phyloP scores from a whole-genome alignment of 2,329 filamentous ascomycete genomes.

The Exophiala alcalophila region DNA sequence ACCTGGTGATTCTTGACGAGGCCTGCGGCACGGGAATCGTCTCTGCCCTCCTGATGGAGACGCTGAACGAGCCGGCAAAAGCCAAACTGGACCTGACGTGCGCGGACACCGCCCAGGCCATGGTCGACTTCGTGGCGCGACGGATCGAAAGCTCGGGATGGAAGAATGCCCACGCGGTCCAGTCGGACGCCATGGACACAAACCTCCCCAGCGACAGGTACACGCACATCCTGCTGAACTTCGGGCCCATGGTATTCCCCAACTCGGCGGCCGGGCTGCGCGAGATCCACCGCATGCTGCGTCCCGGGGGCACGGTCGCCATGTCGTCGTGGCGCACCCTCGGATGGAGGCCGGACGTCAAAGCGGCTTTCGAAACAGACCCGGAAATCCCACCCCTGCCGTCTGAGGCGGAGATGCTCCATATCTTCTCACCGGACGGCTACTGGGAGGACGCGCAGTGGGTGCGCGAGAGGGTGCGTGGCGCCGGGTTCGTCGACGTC shows the following conservation, averaged over 20 bases:
- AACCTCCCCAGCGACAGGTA: constrained; percentile 38
- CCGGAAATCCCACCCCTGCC: constrained; percentile 33
- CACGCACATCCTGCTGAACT: constrained; percentile 46
- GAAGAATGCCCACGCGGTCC: constrained; percentile 45
- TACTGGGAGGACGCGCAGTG: constrained; percentile 14
- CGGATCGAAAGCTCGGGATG: constrained; percentile 45
- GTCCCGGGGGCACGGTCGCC: constrained; percentile 36
- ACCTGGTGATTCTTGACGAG: constrained; percentile 48
- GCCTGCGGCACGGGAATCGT: constrained; percentile 55
- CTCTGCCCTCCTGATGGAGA: constrained; percentile 45
- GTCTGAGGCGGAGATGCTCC: constrained; percentile 17
- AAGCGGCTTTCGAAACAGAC: constrained; percentile 32
- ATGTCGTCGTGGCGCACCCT: constrained; percentile 39
- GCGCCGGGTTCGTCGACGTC: constrained; percentile 17
- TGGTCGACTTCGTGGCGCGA: constrained; percentile 43
- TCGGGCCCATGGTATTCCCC: constrained; percentile 50
- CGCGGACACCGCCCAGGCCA: constrained; percentile 46
- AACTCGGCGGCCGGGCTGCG: constrained; percentile 36
- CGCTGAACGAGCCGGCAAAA: constrained; percentile 41
- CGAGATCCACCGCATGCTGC: constrained; percentile 38
- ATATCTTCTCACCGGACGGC: constrained; percentile 2
- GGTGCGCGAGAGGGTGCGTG: constrained; percentile 2
- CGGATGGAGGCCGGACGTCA: constrained; percentile 33
- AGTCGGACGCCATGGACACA: constrained; percentile 51
- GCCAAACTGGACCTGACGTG: constrained; percentile 49